Base-by-base conservation (phyloP, 257 asterid species). In the Craterostigma plantagineum region DNA sequence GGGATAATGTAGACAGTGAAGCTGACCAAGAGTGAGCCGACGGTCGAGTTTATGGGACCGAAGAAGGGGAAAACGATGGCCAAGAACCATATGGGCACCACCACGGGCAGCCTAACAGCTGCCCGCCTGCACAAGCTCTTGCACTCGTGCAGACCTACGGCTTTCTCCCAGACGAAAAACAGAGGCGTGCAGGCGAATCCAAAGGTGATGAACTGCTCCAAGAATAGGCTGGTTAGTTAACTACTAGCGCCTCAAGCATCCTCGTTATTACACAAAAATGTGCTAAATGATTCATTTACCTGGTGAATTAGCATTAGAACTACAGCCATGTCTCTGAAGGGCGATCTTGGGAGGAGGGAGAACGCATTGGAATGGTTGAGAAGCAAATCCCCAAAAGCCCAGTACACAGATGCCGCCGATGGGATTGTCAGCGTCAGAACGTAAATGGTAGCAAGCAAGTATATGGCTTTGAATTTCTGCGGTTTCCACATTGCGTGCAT, bases 401-500 rank as follows among this genome's bases (percentile, higher is more conserved):
- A 86, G 46, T 81, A 86, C 10, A 76, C 93, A 16, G 97, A 83
- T 4, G 93, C 45, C 33, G 95, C 95, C 9, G 97, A 86, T 11
- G 97, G 95, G 33, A 86, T 79, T 42, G 95, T 86, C 55, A 86
- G 42, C 11, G 97, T 86, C 76, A 86, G 45, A 50, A 81, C 97
- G 57, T 76, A 81, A 9, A 76, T 46, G 0, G 95, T 81, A 36
- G 97, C 95, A 35, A 60, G 57, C 35, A 78, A 58, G 69, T 86
- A 86, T 0, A 78, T 81, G 48, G 95, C 81, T 70, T 86, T 81
- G 66, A 86, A 81, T 50, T 78, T 81, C 34, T 86, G 92, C 16
- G 97, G 97, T 78, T 81, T 86, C 95, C 95, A 86, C 97, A 86
- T 86, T 0, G 97, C 97, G 48, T 86, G 93, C 95, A 86, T 86